Evolutionary conservation across 2,329 filamentous ascomycete genomes (phyloP), one percentile per base, ranked within the genome.

Genomic region (Orbilia blumenaviensis): DNA sequence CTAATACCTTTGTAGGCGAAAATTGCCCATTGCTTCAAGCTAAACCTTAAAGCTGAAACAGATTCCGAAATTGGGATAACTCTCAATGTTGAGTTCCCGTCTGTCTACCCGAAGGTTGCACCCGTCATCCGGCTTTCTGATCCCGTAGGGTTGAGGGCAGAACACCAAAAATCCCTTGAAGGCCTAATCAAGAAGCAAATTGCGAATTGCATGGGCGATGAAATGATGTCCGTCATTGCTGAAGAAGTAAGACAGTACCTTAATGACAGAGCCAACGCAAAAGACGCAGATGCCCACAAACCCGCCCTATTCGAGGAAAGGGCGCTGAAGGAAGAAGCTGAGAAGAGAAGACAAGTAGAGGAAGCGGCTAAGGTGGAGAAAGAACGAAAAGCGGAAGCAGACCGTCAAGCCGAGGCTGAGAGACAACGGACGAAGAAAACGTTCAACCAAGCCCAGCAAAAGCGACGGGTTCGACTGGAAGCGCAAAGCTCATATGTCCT

Each of bases 221-320:
- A 89, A 62, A 90, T 90, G 88, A 89, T 90, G 7, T 87, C 88
- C 80, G 87, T 88, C 38, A 85, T 91, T 63, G 86, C 87, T 0
- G 84, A 86, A 54, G 84, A 87, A 3, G 87, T 91, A 29, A 86
- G 89, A 78, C 89, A 91, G 75, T 85, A 94, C 8, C 86, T 98
- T 2, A 93, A 97, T 83, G 92, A 96, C 82, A 92, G 92, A n/a
- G 92, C 93, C 0, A 86, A 90, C 78, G 89, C 90, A 27, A 91
- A 91, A 79, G 90, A 91, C 54, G 88, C 90, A 66, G 91, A 92
- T 32, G 88, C 89, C 66, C 88, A 93, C 77, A 84, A 97, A 14
- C 93, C 93, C 0, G 97, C 93, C 32, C 85, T 98, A 5, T 93
- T 96, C 80, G 93, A 96, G 80, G 94, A 98, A 82, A 89, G 94